These are phyloP conservation scores for Talaromyces funiculosus DNA, from an alignment of 2,329 filamentous ascomycete genomes.

Conservation along the genomic window DNA sequence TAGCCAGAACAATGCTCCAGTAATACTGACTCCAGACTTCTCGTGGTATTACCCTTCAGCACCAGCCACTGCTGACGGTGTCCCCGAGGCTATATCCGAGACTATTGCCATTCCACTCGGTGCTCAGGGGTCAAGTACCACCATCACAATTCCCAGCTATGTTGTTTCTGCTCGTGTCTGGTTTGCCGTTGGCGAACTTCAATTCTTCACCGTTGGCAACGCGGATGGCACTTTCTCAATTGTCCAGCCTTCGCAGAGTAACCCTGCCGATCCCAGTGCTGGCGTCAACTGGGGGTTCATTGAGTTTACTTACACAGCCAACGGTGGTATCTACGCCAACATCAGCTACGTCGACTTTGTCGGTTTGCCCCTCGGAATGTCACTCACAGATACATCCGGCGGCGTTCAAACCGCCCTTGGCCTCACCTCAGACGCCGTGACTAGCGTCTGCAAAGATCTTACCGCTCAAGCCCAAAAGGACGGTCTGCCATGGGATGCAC, in stretches of 20 bases:
- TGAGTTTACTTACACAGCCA: slow-evolving; percentile 43
- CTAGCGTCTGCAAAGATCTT: slow-evolving; percentile 43
- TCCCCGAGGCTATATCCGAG: slow-evolving; percentile 34
- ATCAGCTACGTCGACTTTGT: slow-evolving; percentile 51
- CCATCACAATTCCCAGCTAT: slow-evolving; percentile 37
- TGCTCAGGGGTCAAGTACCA: slow-evolving; percentile 31
- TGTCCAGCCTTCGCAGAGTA: slow-evolving; percentile 47
- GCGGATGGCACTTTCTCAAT: slow-evolving; percentile 29
- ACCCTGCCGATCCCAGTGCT: slow-evolving; percentile 41
- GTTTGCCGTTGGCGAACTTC: slow-evolving; percentile 40
- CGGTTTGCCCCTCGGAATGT: slow-evolving; percentile 49
- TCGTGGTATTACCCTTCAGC: slow-evolving; percentile 41
- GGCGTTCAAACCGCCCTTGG: slow-evolving; percentile 46
- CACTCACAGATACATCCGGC: slow-evolving; percentile 46
- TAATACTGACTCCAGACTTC: slow-evolving; percentile 42
- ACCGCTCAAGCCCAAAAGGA: slow-evolving; percentile 43
- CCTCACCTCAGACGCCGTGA: slow-evolving; percentile 44
- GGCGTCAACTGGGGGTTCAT: slow-evolving; percentile 48
- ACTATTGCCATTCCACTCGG: slow-evolving; percentile 44
- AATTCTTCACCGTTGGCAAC: slow-evolving; percentile 39
- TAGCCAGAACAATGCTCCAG: slow-evolving; percentile 28
- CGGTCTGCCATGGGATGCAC: slow-evolving; percentile 48
- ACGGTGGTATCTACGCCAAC: slow-evolving; percentile 42
- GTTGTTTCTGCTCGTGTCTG: slow-evolving; percentile 43
- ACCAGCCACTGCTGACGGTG: slow-evolving; percentile 21